Percentiles rank a stretch among this genome's conserved stretches.
phyloP scores from a whole-genome alignment of 2,329 filamentous ascomycete genomes.

The Fusarium odoratissimum region DNA sequence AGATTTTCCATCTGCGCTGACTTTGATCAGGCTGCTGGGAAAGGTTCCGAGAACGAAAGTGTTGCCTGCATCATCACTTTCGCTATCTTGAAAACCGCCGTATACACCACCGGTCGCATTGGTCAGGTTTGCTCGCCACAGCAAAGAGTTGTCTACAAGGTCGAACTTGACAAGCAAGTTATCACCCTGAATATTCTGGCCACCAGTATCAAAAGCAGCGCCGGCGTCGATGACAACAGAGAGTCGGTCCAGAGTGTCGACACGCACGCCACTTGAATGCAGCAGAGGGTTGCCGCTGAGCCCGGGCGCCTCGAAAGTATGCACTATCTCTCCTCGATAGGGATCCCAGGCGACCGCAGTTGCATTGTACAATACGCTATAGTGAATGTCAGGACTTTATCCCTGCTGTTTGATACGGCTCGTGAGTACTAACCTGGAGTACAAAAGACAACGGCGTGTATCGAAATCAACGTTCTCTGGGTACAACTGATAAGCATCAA shows the following conservation, averaged over 20 bases:
- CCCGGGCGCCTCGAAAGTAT: conserved; percentile 44
- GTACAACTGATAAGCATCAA: conserved; percentile 4
- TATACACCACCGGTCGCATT: conserved; percentile 45
- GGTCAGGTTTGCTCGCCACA: conserved; percentile 52
- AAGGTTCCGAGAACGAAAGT: conserved; percentile 54
- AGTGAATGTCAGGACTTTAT: neutral
- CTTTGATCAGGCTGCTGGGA: conserved; percentile 51
- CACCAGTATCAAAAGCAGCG: conserved; percentile 50
- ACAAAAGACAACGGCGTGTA: conserved; percentile 12
- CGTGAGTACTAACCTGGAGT: conserved; percentile 9
- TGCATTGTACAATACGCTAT: conserved; percentile 12
- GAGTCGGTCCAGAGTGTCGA: conserved; percentile 49
- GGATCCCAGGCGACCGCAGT: conserved; percentile 18
- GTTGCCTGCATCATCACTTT: conserved; percentile 51
- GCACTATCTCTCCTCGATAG: conserved; percentile 35
- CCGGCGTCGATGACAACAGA: conserved; percentile 52
- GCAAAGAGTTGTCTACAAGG: conserved; percentile 28
- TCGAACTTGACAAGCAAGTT: conserved; percentile 54
- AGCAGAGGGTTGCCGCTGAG: conserved; percentile 42
- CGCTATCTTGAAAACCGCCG: conserved; percentile 55
- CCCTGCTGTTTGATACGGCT: too few species aligned
- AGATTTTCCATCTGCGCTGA: conserved; percentile 45
- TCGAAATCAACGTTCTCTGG: conserved; percentile 18
- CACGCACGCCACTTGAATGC: conserved; percentile 50
- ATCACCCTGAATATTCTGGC: conserved; percentile 51